phyloP scores from a whole-genome alignment of 2,329 filamentous ascomycete genomes.

The Colletotrichum simmondsii region DNA sequence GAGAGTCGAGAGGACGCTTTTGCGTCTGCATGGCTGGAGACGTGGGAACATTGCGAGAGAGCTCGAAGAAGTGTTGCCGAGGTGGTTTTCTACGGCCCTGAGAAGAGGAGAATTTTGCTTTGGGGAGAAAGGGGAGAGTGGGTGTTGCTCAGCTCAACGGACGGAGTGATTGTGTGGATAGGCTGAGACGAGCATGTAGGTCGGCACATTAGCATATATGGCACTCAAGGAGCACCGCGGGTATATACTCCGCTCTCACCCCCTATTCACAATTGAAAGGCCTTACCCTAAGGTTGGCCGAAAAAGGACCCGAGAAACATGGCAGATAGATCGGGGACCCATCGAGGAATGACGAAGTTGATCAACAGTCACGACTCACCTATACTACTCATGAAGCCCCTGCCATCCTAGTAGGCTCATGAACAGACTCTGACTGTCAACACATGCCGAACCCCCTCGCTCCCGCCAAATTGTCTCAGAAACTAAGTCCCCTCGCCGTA shows the following conservation, averaged over 20 bases:
- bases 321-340: background rate
- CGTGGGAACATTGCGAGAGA: background rate
- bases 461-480: background rate
- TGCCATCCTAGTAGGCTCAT: background rate
- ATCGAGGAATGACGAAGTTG: constrained; percentile 1
- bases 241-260: background rate
- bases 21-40: background rate
- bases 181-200: background rate
- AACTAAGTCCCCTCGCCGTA: background rate
- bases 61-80: background rate
- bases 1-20: background rate
- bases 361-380: background rate
- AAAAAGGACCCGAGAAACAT: background rate
- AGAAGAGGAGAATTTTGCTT: too few species aligned
- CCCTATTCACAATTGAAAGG: background rate
- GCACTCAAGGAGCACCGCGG: background rate
- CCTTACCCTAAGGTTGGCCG: background rate
- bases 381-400: background rate
- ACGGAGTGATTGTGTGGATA: background rate
- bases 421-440: background rate
- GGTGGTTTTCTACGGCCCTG: rapidly evolving
- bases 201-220: background rate
- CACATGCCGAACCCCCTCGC: background rate
- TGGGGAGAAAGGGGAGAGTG: background rate
- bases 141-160: background rate